Evolutionary conservation across 306 rosid genomes (phyloP).

Genomic region (Gynostemma pentaphyllum): DNA sequence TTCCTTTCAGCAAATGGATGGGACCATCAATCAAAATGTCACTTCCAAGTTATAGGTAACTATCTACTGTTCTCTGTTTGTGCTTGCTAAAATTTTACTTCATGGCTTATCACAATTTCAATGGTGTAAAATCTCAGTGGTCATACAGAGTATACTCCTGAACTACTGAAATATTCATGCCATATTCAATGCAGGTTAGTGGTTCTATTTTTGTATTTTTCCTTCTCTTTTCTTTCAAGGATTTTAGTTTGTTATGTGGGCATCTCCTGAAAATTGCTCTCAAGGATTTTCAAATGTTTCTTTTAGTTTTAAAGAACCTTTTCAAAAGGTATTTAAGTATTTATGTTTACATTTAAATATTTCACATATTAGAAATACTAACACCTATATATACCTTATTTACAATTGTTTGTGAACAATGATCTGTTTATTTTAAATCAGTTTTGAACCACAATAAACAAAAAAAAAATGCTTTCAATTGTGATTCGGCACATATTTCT

Average conservation of each 20-base stretch:
- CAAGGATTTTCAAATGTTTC: neutral
- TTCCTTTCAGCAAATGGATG: slow-evolving; percentile 44
- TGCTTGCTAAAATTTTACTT: neutral
- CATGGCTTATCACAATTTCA: slow-evolving; percentile 6
- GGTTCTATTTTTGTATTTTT: neutral
- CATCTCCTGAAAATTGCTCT: neutral
- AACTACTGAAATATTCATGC: slow-evolving; percentile 84
- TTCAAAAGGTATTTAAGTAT: no score
- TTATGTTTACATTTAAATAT: no score
- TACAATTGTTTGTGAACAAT: neutral
- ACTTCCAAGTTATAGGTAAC: slow-evolving; percentile 90
- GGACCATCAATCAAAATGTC: slow-evolving; percentile 67
- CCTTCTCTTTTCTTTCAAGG: neutral
- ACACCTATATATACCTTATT: no score
- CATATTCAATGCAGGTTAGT: slow-evolving; percentile 64
- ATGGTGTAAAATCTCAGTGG: slow-evolving; percentile 48
- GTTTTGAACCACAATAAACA: no score
- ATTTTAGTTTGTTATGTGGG: neutral
- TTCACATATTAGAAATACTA: no score
- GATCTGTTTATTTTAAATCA: no score
- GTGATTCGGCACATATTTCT: no score
- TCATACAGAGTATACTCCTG: slow-evolving; percentile 41
- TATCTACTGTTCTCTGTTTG: neutral
- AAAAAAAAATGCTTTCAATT: no score
- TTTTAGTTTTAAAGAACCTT: no score